Evolutionary conservation across 106 monocot species (phyloP), one percentile per base, ranked within the genome.

Genomic region (Dendrobium chrysotoxum): DNA sequence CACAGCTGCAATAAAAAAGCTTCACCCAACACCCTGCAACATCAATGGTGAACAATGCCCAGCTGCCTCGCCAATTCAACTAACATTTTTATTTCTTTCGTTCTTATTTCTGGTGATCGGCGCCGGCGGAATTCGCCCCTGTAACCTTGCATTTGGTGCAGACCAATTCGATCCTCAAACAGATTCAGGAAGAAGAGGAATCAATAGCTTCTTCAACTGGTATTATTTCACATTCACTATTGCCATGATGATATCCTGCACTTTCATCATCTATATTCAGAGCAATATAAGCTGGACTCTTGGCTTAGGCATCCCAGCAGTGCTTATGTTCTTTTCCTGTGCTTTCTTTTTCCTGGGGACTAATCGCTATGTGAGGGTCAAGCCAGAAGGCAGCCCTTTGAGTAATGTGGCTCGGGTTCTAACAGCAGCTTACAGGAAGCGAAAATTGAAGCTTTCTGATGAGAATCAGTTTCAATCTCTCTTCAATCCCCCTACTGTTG

Each of bases 131-230:
- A 90, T 97, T 80, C 80, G 96, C 3, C 96, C 96, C 7, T 97
- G 96, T 84, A 94, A 86, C 82, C 87, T 97, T 28, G 85, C 96
- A 9, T 97, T 97, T 46, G 96, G 94, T 20, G 91, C 88, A 0
- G 96, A 97, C 90, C 96, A 97, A 75, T 97, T 97, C 82, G 77
- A 97, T 55, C 88, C 92, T 2, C 57, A 77, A 9, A 94, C 92
- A 0, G 94, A 92, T 28, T 80, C 85, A 0, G 94, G 94, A 1
- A 71, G 78, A 80, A 80, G 82, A 42, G 93, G 92, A 30, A 94
- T 96, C 86, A 86, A 83, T 86, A 97, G 94, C 83, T 97, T 97
- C 90, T 94, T 97, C 90, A 95, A 92, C 80, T 91, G 92, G 90
- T 95, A 92, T 89, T 97, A 94, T 85, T 90, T 94, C 85, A 89